phyloP scores from a whole-genome alignment of 768 basidiomycete genomes.

The Leucocoprinus leucothites region DNA sequence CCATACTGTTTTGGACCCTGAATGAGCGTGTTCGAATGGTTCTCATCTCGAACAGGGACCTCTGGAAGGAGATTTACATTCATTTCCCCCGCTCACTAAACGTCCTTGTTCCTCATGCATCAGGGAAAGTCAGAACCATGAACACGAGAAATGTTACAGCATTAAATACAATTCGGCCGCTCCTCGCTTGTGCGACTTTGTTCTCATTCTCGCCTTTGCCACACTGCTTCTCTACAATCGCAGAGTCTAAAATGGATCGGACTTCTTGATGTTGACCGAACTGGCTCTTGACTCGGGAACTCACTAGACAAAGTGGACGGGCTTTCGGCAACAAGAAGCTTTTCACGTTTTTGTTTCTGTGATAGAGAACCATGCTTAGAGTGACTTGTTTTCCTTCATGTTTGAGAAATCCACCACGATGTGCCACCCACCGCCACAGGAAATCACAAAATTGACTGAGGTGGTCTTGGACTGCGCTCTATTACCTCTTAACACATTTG shows the following conservation, averaged over 20 bases:
- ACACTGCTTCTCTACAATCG: not conserved
- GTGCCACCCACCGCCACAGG: not conserved
- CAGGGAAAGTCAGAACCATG: not conserved
- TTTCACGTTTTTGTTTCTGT: not conserved
- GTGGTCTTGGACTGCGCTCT: too few relatives aligned
- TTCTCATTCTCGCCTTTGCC: conserved; percentile 1
- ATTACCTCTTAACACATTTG: too few relatives aligned
- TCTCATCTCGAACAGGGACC: not conserved
- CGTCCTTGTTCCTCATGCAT: conserved; percentile 8
- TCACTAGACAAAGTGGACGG: not conserved
- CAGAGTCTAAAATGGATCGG: not conserved
- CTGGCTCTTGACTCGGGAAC: conserved; percentile 4
- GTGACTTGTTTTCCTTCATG: not conserved
- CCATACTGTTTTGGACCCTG: not conserved
- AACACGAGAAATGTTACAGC: conserved; percentile 4
- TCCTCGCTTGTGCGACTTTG: not conserved
- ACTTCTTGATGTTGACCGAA: not conserved
- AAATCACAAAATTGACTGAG: too few relatives aligned
- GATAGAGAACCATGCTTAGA: not conserved
- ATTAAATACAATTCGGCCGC: not conserved
- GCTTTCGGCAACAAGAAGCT: not conserved
- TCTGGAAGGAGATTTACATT: conserved; percentile 1
- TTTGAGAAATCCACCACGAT: not conserved
- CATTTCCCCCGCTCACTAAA: not conserved
- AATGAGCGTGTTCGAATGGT: not conserved